Conservation (phyloP, 306 rosid species). For the Trifolium pratense region DNA sequence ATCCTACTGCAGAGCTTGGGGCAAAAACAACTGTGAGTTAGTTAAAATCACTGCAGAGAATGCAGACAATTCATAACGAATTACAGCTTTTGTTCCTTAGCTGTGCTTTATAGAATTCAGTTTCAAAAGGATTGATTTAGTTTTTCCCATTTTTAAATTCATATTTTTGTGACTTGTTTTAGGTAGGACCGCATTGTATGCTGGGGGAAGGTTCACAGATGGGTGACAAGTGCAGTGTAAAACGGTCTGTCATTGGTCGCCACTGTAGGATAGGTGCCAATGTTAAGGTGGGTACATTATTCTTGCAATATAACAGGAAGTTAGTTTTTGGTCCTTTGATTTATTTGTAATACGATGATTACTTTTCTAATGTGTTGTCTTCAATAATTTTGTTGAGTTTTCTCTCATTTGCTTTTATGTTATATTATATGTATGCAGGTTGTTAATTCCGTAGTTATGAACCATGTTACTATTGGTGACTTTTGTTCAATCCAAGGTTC, state of each 20-base stretch:
- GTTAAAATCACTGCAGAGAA: conserved; percentile 29
- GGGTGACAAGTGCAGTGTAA: conserved; percentile 98
- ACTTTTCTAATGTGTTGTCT: conserved; percentile 13
- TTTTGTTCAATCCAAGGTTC: conserved; percentile 94
- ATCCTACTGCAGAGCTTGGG: conserved; percentile 89
- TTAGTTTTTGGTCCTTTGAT: conserved; percentile 29
- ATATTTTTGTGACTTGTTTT: conserved; percentile 45
- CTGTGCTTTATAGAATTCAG: conserved; percentile 27
- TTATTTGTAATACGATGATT: background rate
- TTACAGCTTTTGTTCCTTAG: background rate
- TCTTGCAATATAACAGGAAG: conserved; percentile 32
- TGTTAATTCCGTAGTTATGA: conserved; percentile 88
- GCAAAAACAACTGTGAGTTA: conserved; percentile 89
- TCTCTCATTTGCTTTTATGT: conserved; percentile 14
- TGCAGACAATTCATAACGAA: background rate
- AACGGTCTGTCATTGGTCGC: conserved; percentile 96
- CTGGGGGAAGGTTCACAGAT: conserved; percentile 97
- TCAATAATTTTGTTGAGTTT: conserved; percentile 13
- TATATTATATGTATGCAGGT: conserved; percentile 53
- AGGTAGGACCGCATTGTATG: conserved; percentile 99
- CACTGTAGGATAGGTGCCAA: conserved; percentile 98
- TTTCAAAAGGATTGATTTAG: conserved; percentile 31
- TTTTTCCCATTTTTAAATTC: conserved; percentile 34
- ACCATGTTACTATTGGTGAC: conserved; percentile 91
- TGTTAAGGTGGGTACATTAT: conserved; percentile 74